phyloP scores from a whole-genome alignment of 2,329 filamentous ascomycete species.

The Cercospora citrullina region DNA sequence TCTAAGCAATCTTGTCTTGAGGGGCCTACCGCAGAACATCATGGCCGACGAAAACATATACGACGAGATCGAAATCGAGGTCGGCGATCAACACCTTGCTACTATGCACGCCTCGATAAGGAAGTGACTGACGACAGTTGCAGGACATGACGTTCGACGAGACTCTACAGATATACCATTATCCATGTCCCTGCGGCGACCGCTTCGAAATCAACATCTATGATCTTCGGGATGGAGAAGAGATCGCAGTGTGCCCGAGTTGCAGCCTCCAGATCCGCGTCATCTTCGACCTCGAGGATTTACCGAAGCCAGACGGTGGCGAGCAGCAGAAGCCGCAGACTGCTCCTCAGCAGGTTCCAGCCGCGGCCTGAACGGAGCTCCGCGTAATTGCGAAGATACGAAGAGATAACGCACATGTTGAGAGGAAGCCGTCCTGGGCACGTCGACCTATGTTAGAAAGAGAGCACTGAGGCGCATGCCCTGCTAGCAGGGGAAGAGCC shows the following conservation, averaged over 20 bases:
- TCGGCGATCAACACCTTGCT: slow-evolving; percentile 9
- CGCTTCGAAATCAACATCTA: slow-evolving; percentile 86
- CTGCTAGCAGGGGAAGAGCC: background rate
- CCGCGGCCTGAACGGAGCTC: slow-evolving; percentile 22
- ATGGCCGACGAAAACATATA: slow-evolving; percentile 61
- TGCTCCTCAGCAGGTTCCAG: slow-evolving; percentile 13
- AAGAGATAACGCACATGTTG: background rate
- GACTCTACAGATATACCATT: slow-evolving; percentile 83
- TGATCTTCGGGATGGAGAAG: slow-evolving; percentile 83
- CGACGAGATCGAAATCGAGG: slow-evolving; percentile 95
- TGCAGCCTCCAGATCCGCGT: slow-evolving; percentile 96
- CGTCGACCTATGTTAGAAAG: background rate
- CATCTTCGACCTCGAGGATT: slow-evolving; percentile 73
- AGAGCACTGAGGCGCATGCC: background rate
- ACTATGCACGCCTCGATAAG: background rate
- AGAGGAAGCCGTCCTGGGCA: background rate
- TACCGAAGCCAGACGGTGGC: slow-evolving; percentile 49
- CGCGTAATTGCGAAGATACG: background rate
- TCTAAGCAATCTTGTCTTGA: background rate
- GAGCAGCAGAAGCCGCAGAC: slow-evolving; percentile 15
- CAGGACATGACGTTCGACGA: slow-evolving; percentile 87
- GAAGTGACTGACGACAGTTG: background rate
- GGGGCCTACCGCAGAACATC: background rate
- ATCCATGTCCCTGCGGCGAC: slow-evolving; percentile 96
- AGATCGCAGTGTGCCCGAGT: slow-evolving; percentile 95